Base-by-base conservation (phyloP, 805 yeast genomes). In the Spathaspora hagerdaliae region DNA sequence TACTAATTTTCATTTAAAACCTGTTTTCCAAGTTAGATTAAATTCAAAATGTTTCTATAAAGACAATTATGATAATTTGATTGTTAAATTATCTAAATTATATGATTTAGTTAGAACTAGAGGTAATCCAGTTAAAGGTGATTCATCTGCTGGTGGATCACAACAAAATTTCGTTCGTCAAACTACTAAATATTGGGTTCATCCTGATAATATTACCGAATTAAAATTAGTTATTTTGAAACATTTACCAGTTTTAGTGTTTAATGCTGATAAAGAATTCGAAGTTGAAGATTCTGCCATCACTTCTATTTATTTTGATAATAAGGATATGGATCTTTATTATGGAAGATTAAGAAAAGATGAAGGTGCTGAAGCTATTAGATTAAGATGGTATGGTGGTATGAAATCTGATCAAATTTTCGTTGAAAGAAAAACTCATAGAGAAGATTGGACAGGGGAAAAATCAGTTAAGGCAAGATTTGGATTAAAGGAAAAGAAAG, bases 401-500 rank as follows among this genome's bases (percentile, higher is more conserved):
- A 94, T 94, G 99, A 76, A 78, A 44, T 78, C 91, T 1, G 97
- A 92, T 55, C 87, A 87, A 36, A 87, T 92, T 45, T 94, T 94
- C 52, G 96, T 92, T 40, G 99, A 94, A 70, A 81, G 99, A 67
- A 94, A 94, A 67, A 94, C 99, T 6, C 99, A 94, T 63, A 81
- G 99, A 67, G 99, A 94, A 67, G 99, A 94, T 73, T 92, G 99
- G 99, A 94, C 99, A 2, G 99, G 99, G 56, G 99, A 94, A 66
- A 92, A 92, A 69, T 88, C 97, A n/a, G 99, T 94, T 53, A 94
- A 94, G 69, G 98, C 98, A 5, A 80, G 99, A 64, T 94, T 94
- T 68, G 83, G 92, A 15, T 70, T 94, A 54, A 94, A 91, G 65
- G 99, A 94, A 64, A 88, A 85, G 64, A 79, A 89, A 60, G 90